Evolutionary conservation across 177 flowering plant genomes (phyloP), one percentile per base, ranked within the genome.

Genomic region (Viscum album): DNA sequence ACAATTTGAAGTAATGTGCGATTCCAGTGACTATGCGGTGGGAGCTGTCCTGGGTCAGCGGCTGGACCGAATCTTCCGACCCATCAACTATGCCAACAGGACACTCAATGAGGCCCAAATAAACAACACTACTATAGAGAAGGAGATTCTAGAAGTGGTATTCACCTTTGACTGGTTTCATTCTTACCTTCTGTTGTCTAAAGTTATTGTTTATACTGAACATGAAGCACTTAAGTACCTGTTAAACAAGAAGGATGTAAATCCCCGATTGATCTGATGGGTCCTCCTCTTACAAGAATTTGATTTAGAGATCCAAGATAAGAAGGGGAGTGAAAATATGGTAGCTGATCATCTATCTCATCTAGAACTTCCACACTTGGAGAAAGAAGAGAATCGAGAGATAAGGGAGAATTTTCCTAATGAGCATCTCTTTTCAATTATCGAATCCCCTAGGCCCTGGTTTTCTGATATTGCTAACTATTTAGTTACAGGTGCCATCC

Each of bases 221-320:
- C 73, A 71, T 37, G 60, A 63, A 26, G 68, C 73, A 34, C 35
- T 71, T 24, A 47, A 31, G 28, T 64, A 71, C 26, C 31, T 66
- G 32, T 5, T 65, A 1, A 31, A 47, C 3, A 64, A 71, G 33
- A 71, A 71, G 34, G 73, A 64, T 2, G 33, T 64, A 32, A 71
- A 71, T 15, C 64, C 73, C 17, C 26, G 73, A 34, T 58, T 71
- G 17, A 52, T 71, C 12, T 34, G 69, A 1, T 64, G 73, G 73
- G 50, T 63, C 19, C 68, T 71, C 1, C 23, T 71, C n/a, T 62
- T 68, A 35, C 70, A 68, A 54, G 70, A 54, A 32, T 68, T 68
- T 52, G 70, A 68, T 50, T 15, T 63, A 6, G 61, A n/a, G n/a
- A n/a, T n/a, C n/a, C n/a, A n/a, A n/a, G n/a, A n/a, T n/a, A n/a